A percentile compares a stretch with the other conserved stretches of the same genome.
phyloP scores from a whole-genome alignment of 768 basidiomycete genomes.

The Hysterangium stoloniferum region DNA sequence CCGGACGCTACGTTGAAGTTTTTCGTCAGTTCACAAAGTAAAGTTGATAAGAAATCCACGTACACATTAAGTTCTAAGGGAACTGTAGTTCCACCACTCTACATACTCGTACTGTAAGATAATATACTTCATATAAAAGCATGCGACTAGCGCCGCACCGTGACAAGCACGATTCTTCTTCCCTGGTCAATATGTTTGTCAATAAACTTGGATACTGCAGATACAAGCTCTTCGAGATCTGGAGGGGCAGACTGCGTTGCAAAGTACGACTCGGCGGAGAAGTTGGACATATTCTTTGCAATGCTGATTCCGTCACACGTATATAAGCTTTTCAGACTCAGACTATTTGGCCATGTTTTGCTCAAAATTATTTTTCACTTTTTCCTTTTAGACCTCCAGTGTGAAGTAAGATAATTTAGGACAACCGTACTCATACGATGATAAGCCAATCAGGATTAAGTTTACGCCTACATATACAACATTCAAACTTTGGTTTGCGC shows the following conservation, averaged over 20 bases:
- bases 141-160: conserved; percentile 46
- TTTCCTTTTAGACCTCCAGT: no score
- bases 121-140: background rate
- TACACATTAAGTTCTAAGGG: conserved; percentile 98
- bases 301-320: background rate
- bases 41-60: conserved; percentile 34
- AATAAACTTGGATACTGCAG: conserved; percentile 60
- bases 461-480: background rate
- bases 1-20: conserved; percentile 61
- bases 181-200: conserved; percentile 53
- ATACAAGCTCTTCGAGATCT: conserved; percentile 60
- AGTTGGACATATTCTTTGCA: conserved; percentile 26
- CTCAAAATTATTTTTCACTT: no score
- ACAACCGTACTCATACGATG: no score
- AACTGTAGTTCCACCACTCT: conserved; percentile 99
- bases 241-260: conserved; percentile 76
- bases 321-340: background rate
- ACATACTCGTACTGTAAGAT: conserved; percentile 1
- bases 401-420: no score
- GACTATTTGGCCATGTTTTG: background rate
- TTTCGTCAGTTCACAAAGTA: conserved; percentile 8
- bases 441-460: no score
- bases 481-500: conserved; percentile 37
- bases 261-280: conserved; percentile 89
- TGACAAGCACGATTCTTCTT: conserved; percentile 85